phyloP scores from a whole-genome alignment of 2,329 filamentous ascomycete genomes.

The Biscogniauxia marginata region DNA sequence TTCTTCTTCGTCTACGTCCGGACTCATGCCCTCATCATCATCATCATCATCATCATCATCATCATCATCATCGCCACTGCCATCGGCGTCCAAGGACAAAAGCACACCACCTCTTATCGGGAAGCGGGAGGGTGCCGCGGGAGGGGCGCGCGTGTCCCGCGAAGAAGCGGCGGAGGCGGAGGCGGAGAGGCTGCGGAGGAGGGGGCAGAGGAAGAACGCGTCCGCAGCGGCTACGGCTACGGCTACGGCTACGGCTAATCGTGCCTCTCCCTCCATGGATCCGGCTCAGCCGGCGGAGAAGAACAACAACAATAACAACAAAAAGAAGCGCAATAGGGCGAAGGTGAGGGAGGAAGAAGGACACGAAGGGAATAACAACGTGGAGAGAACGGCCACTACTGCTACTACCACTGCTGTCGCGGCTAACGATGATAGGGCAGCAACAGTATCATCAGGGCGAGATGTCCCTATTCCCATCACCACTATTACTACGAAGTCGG shows the following conservation, averaged over 20 bases:
- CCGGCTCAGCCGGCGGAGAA: not conserved
- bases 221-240: not conserved
- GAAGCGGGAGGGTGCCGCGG: not conserved
- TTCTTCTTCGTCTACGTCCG: no score
- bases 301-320: not conserved
- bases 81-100: not conserved
- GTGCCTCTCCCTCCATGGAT: not conserved
- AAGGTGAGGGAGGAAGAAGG: not conserved
- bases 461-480: no score
- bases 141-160: not conserved
- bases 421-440: not conserved
- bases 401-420: not conserved
- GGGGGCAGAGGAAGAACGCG: not conserved
- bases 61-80: not conserved
- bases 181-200: slow-evolving; percentile 8
- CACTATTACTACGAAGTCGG: not conserved
- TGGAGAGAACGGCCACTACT: not conserved
- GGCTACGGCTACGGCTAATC: not conserved
- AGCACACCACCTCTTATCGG: no score
- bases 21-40: not conserved
- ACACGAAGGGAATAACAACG: not conserved
- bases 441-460: not conserved
- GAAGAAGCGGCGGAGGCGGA: no score
- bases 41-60: no score
- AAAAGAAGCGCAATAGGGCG: not conserved